These are phyloP conservation scores for Chaetoceros muelleri DNA, from an alignment of 108 stramenopile species.

Conservation along the genomic window DNA sequence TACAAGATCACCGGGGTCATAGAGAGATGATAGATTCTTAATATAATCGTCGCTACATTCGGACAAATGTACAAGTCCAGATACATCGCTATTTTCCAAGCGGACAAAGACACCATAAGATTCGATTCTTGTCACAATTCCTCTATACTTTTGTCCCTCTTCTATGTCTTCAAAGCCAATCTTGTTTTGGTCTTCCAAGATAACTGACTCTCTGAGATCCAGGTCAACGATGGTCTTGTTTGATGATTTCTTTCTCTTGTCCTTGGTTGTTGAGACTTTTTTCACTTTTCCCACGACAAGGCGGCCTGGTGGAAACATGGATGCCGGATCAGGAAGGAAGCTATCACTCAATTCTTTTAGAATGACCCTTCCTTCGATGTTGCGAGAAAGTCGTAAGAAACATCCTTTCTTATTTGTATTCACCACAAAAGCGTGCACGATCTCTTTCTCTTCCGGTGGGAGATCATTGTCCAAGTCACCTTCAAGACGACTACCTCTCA, in stretches of 20 bases:
- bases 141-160: constrained; percentile 68
- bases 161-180: constrained; percentile 65
- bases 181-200: constrained; percentile 43
- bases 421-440: constrained; percentile 78
- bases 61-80: constrained; percentile 84
- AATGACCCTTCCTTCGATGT: constrained; percentile 72
- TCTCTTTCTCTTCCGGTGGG: constrained; percentile 51
- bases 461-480: constrained; percentile 70
- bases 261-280: constrained; percentile 13
- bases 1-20: constrained; percentile 89
- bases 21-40: constrained; percentile 63
- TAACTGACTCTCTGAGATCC: constrained; percentile 66
- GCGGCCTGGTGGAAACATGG: constrained; percentile 78
- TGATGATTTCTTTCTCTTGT: constrained; percentile 16
- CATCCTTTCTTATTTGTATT: constrained; percentile 85
- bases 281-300: constrained; percentile 87
- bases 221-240: constrained; percentile 39
- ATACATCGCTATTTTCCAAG: constrained; percentile 75
- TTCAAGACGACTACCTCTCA: constrained; percentile 47
- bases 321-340: constrained; percentile 66
- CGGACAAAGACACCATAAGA: constrained; percentile 89
- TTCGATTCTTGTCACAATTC: constrained; percentile 77
- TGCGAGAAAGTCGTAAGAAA: constrained; percentile 76
- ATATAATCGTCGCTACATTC: constrained; percentile 82
- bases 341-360: constrained; percentile 85